These are phyloP conservation scores for Phytophthora pseudosyringae DNA, from an alignment of 352 stramenopile species.

Conservation along the genomic window DNA sequence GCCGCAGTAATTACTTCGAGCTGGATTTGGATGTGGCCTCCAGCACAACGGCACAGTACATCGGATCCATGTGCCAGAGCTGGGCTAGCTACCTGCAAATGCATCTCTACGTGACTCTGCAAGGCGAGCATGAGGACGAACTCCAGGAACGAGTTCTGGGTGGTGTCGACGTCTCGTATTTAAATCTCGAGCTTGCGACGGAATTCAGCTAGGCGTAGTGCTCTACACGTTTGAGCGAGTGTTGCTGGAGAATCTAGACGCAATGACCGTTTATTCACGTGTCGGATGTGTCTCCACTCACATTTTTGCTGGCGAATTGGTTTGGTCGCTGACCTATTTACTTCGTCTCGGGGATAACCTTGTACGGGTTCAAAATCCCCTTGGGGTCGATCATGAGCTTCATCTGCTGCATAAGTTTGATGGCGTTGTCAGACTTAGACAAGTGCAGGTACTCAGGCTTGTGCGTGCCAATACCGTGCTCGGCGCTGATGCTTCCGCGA, in stretches of 20 bases:
- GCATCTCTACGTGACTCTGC: constrained; percentile 82
- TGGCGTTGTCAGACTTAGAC: constrained; percentile 83
- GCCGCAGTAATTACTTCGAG: constrained; percentile 84
- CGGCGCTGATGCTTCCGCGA: constrained; percentile 96
- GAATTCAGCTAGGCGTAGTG: constrained; percentile 34
- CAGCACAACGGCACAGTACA: constrained; percentile 75
- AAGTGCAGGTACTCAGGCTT: constrained; percentile 91
- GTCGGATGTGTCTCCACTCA: constrained; percentile 5
- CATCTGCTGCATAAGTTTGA: constrained; percentile 93
- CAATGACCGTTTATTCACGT: constrained; percentile 23
- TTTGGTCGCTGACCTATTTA: constrained; percentile 12
- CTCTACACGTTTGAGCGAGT: constrained; percentile 6
- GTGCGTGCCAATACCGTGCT: constrained; percentile 97
- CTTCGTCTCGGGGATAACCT: constrained; percentile 75
- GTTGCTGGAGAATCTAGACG: constrained; percentile 22
- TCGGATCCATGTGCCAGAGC: constrained; percentile 83
- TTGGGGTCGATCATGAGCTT: constrained; percentile 96
- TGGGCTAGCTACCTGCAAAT: constrained; percentile 77
- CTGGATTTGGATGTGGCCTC: constrained; percentile 87
- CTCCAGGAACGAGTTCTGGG: constrained; percentile 79
- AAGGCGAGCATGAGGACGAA: constrained; percentile 73
- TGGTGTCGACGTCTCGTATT: constrained; percentile 60
- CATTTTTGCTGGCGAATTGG: constrained; percentile 3
- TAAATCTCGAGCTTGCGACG: constrained; percentile 62
- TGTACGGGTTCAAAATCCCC: constrained; percentile 97